Base-by-base conservation (phyloP, 257 asterid genomes). In the Perilla frutescens region DNA sequence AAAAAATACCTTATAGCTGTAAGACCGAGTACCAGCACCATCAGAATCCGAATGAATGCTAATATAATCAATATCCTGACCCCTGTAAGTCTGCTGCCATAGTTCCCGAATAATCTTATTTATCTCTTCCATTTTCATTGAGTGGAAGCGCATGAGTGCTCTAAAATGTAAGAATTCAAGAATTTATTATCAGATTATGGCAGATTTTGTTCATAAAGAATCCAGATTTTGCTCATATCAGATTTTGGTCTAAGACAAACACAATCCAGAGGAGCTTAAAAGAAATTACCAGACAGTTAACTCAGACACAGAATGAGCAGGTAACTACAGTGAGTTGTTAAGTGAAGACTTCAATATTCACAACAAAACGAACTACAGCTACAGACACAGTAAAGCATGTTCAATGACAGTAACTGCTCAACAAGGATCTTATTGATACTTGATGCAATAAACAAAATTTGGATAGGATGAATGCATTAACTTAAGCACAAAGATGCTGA, bases 31-130 rank as follows among this genome's bases (percentile, higher is more conserved):
- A 67, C 99, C 99, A 76, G 84, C 86, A 70, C 93, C 96, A 81
- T 92, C 99, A 50, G 99, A 85, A 78, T 95, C 97, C 59, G 99
- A 95, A 81, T 90, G 99, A 83, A 95, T 95, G 79, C 96, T 76
- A 70, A 95, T 90, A 76, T 87, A 92, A 86, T 95, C 99, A 58
- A 95, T 95, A 90, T 95, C 99, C 81, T 95, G 98, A 47, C 99
- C 98, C 86, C 99, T 86, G 89, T 95, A 95, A 59, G 99, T 95
- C 78, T 95, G 99, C 80, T 95, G 99, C 97, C 99, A 95, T 44
- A 95, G 81, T 81, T 95, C 99, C 83, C 99, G 84, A 70, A 95
- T 90, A 59, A 95, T 95, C 85, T 95, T 95, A 83, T 95, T 95
- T 66, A 95, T 95, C 83, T 95, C 99, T 80, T 95, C 99, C 99